These are phyloP conservation scores for Sequoiadendron giganteum DNA, from an alignment of 75 land plant genomes.

Conservation along the genomic window DNA sequence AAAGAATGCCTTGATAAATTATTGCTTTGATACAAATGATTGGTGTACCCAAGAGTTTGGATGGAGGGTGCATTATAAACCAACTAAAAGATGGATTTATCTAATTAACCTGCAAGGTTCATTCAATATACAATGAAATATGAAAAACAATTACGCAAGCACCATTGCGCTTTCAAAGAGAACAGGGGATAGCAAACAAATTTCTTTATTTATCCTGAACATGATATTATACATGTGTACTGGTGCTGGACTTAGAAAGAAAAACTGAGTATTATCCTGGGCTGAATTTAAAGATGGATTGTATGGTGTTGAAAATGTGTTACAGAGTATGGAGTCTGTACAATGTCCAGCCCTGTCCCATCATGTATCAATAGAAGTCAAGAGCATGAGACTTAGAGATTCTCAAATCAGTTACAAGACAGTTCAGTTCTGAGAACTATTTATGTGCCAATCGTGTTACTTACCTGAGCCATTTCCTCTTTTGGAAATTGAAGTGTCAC, in stretches of 20 bases:
- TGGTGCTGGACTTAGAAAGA: too few species aligned
- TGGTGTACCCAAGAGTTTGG: too few species aligned
- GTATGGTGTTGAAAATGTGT: neutral
- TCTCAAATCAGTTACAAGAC: neutral
- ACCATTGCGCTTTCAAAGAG: neutral
- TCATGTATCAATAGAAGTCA: neutral
- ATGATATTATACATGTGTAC: too few species aligned
- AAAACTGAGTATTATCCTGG: neutral
- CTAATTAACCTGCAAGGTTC: neutral
- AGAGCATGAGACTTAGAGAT: neutral
- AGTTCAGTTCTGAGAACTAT: neutral
- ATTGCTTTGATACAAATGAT: neutral
- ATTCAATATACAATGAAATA: neutral
- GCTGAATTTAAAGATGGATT: neutral
- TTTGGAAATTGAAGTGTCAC: neutral
- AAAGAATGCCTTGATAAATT: too few species aligned
- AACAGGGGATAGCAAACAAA: too few species aligned
- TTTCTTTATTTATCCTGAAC: too few species aligned
- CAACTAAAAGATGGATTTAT: too few species aligned
- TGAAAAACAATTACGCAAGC: neutral
- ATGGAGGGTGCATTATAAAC: too few species aligned
- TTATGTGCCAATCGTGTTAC: neutral
- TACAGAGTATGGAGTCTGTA: too few species aligned
- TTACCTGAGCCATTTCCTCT: neutral
- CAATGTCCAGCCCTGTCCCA: neutral